Evolutionary conservation across 768 basidiomycete genomes (phyloP).

Genomic region (Lactarius tabidus): DNA sequence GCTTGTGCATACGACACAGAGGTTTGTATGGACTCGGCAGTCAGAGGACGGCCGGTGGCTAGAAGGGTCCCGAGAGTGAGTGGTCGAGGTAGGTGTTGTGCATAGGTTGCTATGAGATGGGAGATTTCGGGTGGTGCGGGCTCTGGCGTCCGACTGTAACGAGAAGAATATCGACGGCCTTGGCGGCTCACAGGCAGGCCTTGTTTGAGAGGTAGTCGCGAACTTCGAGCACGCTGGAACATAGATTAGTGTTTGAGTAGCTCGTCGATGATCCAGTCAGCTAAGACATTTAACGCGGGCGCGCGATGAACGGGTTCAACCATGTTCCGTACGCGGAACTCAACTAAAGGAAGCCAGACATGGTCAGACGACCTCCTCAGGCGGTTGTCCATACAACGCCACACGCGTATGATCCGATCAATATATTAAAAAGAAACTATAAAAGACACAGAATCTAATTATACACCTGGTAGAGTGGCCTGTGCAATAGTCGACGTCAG

Average conservation of each 20-base stretch:
- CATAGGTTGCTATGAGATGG: slow-evolving; percentile 58
- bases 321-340: slow-evolving; percentile 11
- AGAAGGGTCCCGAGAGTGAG: slow-evolving; percentile 70
- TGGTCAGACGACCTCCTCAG: background rate
- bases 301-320: too few relatives aligned
- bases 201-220: background rate
- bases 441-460: slow-evolving; percentile 50
- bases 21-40: slow-evolving; percentile 60
- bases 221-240: slow-evolving; percentile 5
- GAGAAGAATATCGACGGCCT: background rate
- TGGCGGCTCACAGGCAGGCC: background rate
- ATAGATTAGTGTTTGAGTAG: background rate
- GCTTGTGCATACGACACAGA: slow-evolving; percentile 72
- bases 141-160: slow-evolving; percentile 40
- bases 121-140: slow-evolving; percentile 51
- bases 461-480: slow-evolving; percentile 90
- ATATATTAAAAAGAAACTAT: slow-evolving; percentile 16
- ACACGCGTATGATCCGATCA: slow-evolving; percentile 1
- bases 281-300: background rate
- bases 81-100: slow-evolving; percentile 58
- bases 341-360: background rate
- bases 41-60: slow-evolving; percentile 72
- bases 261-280: background rate
- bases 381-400: background rate
- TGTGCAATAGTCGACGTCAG: slow-evolving; percentile 32